Conservation (phyloP, 2,329 filamentous ascomycete species). For the Xylaria sp. region DNA sequence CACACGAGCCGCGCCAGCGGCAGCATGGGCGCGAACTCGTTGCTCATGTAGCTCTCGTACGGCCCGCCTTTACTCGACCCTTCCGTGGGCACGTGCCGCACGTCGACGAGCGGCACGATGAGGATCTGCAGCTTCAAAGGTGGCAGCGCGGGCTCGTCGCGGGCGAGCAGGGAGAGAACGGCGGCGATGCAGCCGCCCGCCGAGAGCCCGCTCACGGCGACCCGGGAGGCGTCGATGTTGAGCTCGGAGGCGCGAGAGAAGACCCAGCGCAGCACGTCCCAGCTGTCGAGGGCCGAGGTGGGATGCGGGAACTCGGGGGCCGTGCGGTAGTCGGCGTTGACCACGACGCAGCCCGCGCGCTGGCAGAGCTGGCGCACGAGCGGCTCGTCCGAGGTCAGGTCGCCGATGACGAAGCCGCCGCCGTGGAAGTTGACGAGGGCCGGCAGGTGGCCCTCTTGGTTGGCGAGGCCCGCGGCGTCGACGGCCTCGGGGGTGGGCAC, state of each 20-base stretch:
- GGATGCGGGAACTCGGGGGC: conserved; percentile 63
- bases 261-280: conserved; percentile 57
- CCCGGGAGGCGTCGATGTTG: conserved; percentile 42
- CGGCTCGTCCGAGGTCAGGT: conserved; percentile 61
- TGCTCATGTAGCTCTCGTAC: conserved; percentile 50
- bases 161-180: conserved; percentile 43
- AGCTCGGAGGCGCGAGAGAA: conserved; percentile 49
- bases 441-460: conserved; percentile 53
- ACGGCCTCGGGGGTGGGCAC: conserved; percentile 53
- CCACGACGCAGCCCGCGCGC: conserved; percentile 57
- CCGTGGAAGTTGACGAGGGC: conserved; percentile 63
- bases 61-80: conserved; percentile 46
- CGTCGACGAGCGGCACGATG: conserved; percentile 52
- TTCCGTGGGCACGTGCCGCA: conserved; percentile 50
- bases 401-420: conserved; percentile 62
- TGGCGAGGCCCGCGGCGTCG: conserved; percentile 36
- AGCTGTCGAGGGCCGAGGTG: conserved; percentile 61
- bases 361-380: conserved; percentile 61
- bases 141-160: conserved; percentile 46
- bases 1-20: conserved; percentile 51
- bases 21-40: conserved; percentile 52
- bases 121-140: conserved; percentile 51
- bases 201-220: conserved; percentile 45
- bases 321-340: conserved; percentile 64
- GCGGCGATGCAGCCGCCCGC: conserved; percentile 48